Conservation (phyloP, 83 land plant genomes). For the Diphasiastrum complanatum region DNA sequence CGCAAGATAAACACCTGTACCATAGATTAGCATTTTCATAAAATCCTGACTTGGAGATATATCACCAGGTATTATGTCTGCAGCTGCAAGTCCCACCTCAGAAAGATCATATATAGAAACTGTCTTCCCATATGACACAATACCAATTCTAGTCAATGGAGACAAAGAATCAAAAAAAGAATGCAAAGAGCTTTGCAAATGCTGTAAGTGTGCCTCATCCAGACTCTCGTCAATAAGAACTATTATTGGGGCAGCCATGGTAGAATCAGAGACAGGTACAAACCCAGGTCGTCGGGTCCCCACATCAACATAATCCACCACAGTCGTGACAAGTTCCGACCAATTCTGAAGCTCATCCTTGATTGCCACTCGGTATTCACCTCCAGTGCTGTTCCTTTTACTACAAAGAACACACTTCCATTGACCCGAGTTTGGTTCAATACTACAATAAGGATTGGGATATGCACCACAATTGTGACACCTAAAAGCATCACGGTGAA, state of each 20-base stretch:
- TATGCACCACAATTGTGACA: conserved; percentile 94
- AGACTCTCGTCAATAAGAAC: conserved; percentile 87
- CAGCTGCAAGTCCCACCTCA: conserved; percentile 78
- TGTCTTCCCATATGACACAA: conserved; percentile 81
- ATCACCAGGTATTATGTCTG: conserved; percentile 91
- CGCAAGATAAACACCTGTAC: conserved; percentile 88
- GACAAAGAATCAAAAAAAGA: conserved; percentile 86
- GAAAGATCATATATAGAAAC: conserved; percentile 95
- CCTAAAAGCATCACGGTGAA: conserved; percentile 69
- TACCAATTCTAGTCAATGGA: conserved; percentile 69
- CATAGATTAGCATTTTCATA: conserved; percentile 80
- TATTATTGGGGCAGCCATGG: conserved; percentile 77
- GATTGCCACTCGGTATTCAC: conserved; percentile 69
- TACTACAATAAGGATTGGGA: conserved; percentile 65
- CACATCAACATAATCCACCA: conserved; percentile 84
- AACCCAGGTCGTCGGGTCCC: conserved; percentile 66
- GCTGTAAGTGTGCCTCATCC: conserved; percentile 86
- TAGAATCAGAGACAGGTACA: conserved; percentile 77
- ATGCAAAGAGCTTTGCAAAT: conserved; percentile 91
- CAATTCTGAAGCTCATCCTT: conserved; percentile 65
- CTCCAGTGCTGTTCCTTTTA: conserved; percentile 71
- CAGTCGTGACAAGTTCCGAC: conserved; percentile 66
- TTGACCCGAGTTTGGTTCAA: conserved; percentile 63
- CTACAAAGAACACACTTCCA: conserved; percentile 92
- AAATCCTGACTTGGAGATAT: conserved; percentile 63